Evolutionary conservation across 768 basidiomycete genomes (phyloP), one percentile per base, ranked within the genome.

Genomic region (Cystobasidium ongulense): DNA sequence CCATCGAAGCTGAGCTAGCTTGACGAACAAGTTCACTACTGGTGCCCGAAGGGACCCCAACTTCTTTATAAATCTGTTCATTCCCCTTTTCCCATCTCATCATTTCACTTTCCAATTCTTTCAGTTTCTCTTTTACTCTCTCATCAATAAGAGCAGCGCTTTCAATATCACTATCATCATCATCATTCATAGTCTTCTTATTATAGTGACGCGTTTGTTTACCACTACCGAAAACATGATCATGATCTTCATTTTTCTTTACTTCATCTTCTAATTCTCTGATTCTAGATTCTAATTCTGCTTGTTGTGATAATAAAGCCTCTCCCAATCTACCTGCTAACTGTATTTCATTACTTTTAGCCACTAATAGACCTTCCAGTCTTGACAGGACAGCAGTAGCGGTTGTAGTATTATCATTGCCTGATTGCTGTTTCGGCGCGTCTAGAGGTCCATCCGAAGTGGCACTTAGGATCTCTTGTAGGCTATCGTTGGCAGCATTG

Each of bases 321-420:
- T 96, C 92, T 64, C 95, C 94, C 80, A 98, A 87, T 70, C 88
- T 89, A 41, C 91, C 93, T 3, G 92, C 91, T 76, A 91, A 89
- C 76, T 91, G 88, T 38, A 97, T 88, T 81, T 97, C 92, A 80
- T 88, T 87, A 81, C 93, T 90, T 84, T 97, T 97, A 80, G 84
- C 85, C 82, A 92, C 91, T 77, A 98, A 86, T 73, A 96, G 87
- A 25, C 61, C 35, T 35, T 78, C 78, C 70, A 79, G 75, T 21
- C 73, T 72, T 33, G 71, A 33, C 25, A 75, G 33, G 1, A 75
- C 67, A 23, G 71, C 53, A 8, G 29, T 46, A 23, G 71, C 53
- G 5, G 29, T 46, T 10, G 74, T 29, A 5, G 74, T 71, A 64
- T 64, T 27, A 15, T 15, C 57, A 59, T 59, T 31, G n/a, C n/a